These are phyloP conservation scores for Mucor racemosus DNA, from an alignment of 371 early-diverging fungal genomes.

Conservation along the genomic window DNA sequence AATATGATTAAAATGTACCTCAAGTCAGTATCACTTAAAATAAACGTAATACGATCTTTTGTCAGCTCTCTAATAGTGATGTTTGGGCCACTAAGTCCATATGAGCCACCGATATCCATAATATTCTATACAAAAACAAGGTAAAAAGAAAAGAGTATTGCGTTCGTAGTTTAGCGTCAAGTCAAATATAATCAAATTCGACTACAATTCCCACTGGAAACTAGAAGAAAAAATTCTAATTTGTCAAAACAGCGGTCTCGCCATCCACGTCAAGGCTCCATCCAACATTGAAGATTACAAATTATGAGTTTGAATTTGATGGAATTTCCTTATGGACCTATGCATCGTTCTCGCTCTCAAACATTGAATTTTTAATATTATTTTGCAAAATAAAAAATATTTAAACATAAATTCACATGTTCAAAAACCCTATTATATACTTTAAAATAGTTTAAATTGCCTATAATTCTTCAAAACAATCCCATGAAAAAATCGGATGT, in stretches of 20 bases:
- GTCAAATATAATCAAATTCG: background rate
- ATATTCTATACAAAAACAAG: slow-evolving; percentile 1
- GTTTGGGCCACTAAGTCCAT: slow-evolving; percentile 67
- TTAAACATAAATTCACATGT: too few relatives aligned
- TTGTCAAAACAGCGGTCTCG: slow-evolving; percentile 10
- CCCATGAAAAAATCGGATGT: too few relatives aligned
- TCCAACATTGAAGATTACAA: too few relatives aligned
- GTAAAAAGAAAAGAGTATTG: background rate
- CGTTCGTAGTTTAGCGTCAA: background rate
- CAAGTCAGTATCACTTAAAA: slow-evolving; percentile 78
- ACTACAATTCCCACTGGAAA: background rate
- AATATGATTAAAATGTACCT: slow-evolving; percentile 51
- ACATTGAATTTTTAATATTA: background rate
- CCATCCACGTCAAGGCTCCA: background rate
- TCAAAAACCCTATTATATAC: too few relatives aligned
- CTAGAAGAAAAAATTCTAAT: background rate
- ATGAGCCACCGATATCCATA: slow-evolving; percentile 35
- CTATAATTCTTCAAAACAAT: too few relatives aligned
- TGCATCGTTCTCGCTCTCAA: too few relatives aligned
- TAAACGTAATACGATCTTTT: slow-evolving; percentile 73
- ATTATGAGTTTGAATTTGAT: background rate
- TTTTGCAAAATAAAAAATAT: too few relatives aligned
- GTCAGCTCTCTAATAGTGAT: slow-evolving; percentile 74
- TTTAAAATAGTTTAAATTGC: too few relatives aligned
- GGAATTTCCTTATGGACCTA: background rate